phyloP scores from a whole-genome alignment of 129 eudicot species.

The Glebionis coronaria region DNA sequence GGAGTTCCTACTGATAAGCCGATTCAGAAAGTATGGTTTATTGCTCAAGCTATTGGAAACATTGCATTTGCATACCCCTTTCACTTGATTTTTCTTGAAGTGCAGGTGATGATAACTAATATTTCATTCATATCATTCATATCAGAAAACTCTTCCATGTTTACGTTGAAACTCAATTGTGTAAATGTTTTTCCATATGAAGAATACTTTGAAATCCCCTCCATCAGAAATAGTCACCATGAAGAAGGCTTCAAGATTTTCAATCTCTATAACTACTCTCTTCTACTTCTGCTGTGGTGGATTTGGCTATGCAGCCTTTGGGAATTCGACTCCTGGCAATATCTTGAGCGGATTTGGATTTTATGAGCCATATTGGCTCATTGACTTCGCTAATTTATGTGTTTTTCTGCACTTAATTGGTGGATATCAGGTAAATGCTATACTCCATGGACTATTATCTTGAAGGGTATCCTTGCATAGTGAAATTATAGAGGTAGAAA shows the following conservation, averaged over 20 bases:
- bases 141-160: conserved; percentile 3
- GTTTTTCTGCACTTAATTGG: conserved; percentile 71
- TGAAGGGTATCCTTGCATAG: not conserved
- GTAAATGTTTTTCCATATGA: conserved; percentile 11
- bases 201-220: conserved; percentile 76
- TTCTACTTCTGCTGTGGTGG: conserved; percentile 82
- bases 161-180: not conserved
- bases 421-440: conserved; percentile 70
- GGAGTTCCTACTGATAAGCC: conserved; percentile 59
- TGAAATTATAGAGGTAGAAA: no score
- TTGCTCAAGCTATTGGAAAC: conserved; percentile 79
- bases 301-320: conserved; percentile 89
- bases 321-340: conserved; percentile 76
- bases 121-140: not conserved
- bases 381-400: conserved; percentile 76
- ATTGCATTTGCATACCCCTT: conserved; percentile 75
- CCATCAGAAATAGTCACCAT: conserved; percentile 60
- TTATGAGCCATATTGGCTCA: conserved; percentile 82
- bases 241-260: conserved; percentile 63
- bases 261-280: conserved; percentile 46
- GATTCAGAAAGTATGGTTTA: conserved; percentile 64
- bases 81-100: conserved; percentile 52
- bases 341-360: conserved; percentile 82
- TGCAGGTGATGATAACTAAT: conserved; percentile 44
- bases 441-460: not conserved